phyloP scores from a whole-genome alignment of 2,329 filamentous ascomycete genomes.

The Penicillium capsulatum region DNA sequence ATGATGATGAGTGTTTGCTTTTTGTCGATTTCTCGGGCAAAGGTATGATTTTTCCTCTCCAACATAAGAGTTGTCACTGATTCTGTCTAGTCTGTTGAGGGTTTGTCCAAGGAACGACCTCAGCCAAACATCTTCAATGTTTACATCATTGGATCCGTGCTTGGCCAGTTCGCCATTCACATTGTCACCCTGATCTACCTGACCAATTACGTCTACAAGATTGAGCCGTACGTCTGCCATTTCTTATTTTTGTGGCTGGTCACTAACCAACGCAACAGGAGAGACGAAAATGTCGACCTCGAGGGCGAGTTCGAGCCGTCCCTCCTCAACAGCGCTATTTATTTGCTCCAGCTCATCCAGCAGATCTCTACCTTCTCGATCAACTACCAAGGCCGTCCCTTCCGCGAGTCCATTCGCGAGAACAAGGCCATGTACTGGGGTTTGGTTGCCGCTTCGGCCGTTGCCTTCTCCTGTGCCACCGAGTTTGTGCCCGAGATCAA shows the following conservation, averaged over 20 bases:
- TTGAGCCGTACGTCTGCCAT: conserved; percentile 67
- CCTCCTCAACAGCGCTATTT: conserved; percentile 92
- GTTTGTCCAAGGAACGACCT: conserved; percentile 85
- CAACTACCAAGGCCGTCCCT: conserved; percentile 97
- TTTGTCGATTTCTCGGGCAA: conserved; percentile 94
- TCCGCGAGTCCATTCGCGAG: conserved; percentile 91
- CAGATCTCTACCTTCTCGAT: conserved; percentile 99
- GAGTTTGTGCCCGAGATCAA: conserved; percentile 96
- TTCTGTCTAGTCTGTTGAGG: conserved; percentile 73
- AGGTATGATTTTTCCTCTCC: conserved; percentile 46
- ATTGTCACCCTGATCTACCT: conserved; percentile 93
- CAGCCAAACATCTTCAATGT: conserved; percentile 99
- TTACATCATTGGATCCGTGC: conserved; percentile 96
- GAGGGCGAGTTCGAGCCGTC: conserved; percentile 93
- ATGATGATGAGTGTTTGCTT: conserved; percentile 99
- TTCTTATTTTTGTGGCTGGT: neutral
- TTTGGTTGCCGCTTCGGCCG: conserved; percentile 79
- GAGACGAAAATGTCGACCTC: conserved; percentile 68
- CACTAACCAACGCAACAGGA: conserved; percentile 37
- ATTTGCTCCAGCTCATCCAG: conserved; percentile 95
- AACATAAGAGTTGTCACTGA: conserved; percentile 10
- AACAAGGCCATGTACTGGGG: conserved; percentile 99
- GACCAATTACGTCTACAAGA: conserved; percentile 76
- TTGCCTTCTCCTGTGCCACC: conserved; percentile 91
- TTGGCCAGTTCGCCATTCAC: conserved; percentile 95